A percentile compares a stretch with the other conserved stretches of the same genome.
phyloP scores from a whole-genome alignment of 495 filamentous ascomycete species.

The Trichoderma gamsii region DNA sequence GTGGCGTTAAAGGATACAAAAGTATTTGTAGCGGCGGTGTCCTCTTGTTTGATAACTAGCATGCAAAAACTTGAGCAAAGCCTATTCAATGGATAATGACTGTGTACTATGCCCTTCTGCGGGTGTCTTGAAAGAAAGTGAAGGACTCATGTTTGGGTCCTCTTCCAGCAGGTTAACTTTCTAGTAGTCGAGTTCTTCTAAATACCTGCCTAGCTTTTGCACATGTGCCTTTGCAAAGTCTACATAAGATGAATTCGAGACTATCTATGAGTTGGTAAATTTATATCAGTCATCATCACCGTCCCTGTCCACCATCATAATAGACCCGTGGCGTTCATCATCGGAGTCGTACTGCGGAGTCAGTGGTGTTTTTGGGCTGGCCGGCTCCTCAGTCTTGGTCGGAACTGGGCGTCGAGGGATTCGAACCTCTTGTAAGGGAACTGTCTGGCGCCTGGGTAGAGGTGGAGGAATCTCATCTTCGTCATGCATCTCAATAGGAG shows the following conservation, averaged over 20 bases:
- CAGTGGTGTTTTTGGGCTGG: not conserved
- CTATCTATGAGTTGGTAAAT: not conserved
- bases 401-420: slow-evolving; percentile 11
- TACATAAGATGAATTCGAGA: too few relatives aligned
- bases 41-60: not conserved
- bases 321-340: slow-evolving; percentile 2
- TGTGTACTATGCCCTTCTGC: not conserved
- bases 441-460: not conserved
- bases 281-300: not conserved
- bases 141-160: too few relatives aligned
- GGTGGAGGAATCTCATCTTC: not conserved
- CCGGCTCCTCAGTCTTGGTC: not conserved
- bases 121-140: too few relatives aligned
- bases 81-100: not conserved
- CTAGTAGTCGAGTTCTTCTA: too few relatives aligned
- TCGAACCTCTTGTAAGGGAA: not conserved
- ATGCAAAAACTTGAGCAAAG: not conserved
- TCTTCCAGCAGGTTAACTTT: too few relatives aligned
- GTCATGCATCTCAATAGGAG: not conserved
- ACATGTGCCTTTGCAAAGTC: too few relatives aligned
- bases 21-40: slow-evolving; percentile 7
- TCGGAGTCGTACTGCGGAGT: slow-evolving; percentile 2
- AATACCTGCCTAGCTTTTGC: too few relatives aligned
- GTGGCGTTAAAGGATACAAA: slow-evolving; percentile 6
- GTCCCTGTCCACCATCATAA: slow-evolving; percentile 11